phyloP scores from a whole-genome alignment of 176 grass and related monocot species.

The Bolboschoenus planiculmis region DNA sequence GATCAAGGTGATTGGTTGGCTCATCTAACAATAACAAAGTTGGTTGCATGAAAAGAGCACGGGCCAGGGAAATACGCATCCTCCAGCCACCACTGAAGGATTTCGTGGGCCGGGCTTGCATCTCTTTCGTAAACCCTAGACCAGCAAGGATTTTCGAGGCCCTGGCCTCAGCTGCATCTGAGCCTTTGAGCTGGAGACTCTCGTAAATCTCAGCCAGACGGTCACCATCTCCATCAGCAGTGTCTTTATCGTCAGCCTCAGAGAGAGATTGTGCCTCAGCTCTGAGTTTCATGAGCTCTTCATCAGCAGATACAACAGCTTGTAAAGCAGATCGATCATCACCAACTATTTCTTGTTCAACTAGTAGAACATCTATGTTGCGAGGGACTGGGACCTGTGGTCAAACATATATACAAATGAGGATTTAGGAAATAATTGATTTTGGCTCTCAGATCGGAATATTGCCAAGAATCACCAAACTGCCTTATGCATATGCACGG shows the following conservation, averaged over 20 bases:
- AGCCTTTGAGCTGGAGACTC: slow-evolving; percentile 62
- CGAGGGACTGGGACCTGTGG: slow-evolving; percentile 63
- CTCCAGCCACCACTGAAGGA: slow-evolving; percentile 97
- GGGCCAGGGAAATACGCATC: slow-evolving; percentile 92
- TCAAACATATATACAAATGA: not conserved
- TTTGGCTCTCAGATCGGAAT: not conserved
- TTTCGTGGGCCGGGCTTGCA: slow-evolving; percentile 70
- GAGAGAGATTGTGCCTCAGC: slow-evolving; percentile 41
- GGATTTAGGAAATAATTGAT: not conserved
- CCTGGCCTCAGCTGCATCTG: slow-evolving; percentile 52
- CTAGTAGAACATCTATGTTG: slow-evolving; percentile 83
- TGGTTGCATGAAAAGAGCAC: slow-evolving; percentile 96
- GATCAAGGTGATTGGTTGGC: slow-evolving; percentile 89
- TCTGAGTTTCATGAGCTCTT: slow-evolving; percentile 74
- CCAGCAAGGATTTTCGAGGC: slow-evolving; percentile 84
- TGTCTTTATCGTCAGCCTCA: slow-evolving; percentile 51
- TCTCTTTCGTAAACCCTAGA: slow-evolving; percentile 73
- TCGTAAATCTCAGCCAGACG: slow-evolving; percentile 70
- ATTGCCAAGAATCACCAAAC: not conserved
- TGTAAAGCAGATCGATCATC: slow-evolving; percentile 60
- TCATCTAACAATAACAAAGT: slow-evolving; percentile 85
- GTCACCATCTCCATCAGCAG: slow-evolving; percentile 42
- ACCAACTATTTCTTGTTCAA: slow-evolving; percentile 87
- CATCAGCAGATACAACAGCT: slow-evolving; percentile 74
- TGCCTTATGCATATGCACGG: not conserved